Conservation (phyloP, 768 basidiomycete species). For the Naganishia vishniacii region DNA sequence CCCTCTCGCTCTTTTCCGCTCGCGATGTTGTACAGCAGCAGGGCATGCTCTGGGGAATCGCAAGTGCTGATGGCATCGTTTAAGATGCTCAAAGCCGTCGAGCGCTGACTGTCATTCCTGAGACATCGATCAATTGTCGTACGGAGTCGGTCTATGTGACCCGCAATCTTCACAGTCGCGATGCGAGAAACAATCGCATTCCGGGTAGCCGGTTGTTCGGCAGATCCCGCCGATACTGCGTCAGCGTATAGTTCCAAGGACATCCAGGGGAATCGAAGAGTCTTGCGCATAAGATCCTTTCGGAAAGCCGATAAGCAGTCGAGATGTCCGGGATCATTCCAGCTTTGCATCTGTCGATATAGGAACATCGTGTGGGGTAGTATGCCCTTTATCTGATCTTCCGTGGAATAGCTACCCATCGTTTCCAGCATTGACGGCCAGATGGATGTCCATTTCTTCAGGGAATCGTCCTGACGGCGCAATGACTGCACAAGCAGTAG, state of each 20-base stretch:
- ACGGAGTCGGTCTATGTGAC: neutral
- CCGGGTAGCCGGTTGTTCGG: neutral
- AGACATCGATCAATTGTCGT: neutral
- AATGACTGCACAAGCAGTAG: neutral
- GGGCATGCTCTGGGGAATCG: neutral
- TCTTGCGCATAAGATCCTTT: neutral
- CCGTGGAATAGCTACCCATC: neutral
- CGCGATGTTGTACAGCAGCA: neutral
- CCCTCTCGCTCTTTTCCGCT: neutral
- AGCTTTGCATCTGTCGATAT: neutral
- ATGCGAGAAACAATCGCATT: neutral
- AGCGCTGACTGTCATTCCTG: neutral
- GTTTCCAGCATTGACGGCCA: conserved; percentile 13
- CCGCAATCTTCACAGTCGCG: neutral
- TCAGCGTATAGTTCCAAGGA: conserved; percentile 11
- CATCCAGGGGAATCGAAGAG: neutral
- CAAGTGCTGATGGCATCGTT: neutral
- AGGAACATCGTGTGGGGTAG: neutral
- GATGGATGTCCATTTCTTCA: neutral
- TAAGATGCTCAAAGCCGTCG: neutral
- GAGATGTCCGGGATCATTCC: neutral
- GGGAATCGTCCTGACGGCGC: neutral
- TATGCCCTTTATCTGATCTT: neutral
- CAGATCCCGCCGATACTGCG: neutral
- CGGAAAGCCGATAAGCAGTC: neutral